A percentile compares a stretch with the other conserved stretches of the same genome.
Evolutionary conservation across 2,329 filamentous ascomycete genomes (phyloP).

Genomic region (Alternaria triticimaculans): DNA sequence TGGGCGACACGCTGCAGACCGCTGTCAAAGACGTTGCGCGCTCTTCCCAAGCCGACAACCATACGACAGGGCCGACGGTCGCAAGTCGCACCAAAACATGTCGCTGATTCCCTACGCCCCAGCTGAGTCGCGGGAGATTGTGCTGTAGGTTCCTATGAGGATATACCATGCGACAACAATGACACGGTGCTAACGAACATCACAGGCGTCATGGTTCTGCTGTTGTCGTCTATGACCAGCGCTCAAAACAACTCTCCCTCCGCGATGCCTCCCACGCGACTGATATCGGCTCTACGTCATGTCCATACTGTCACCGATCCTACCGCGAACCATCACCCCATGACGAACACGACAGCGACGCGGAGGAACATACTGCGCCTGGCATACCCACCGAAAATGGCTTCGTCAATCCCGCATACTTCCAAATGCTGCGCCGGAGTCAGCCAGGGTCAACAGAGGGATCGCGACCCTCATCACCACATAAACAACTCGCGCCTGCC

Average conservation of each 20-base stretch:
- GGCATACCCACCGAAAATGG: constrained; percentile 58
- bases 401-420: constrained; percentile 92
- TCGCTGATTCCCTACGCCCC: constrained; percentile 80
- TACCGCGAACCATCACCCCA: constrained; percentile 56
- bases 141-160: constrained; percentile 67
- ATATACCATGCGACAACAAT: not conserved
- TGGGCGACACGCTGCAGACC: not conserved
- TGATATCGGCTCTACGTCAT: constrained; percentile 69
- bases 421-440: constrained; percentile 82
- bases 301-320: constrained; percentile 88
- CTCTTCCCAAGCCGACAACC: constrained; percentile 3
- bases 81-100: constrained; percentile 53
- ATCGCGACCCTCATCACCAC: constrained; percentile 57
- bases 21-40: constrained; percentile 6
- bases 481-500: constrained; percentile 52
- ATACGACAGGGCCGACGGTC: constrained; percentile 18
- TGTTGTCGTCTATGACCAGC: constrained; percentile 87
- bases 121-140: constrained; percentile 76
- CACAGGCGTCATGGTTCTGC: constrained; percentile 87
- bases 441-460: constrained; percentile 58
- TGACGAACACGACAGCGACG: constrained; percentile 39
- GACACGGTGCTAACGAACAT: constrained; percentile 18
- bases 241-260: constrained; percentile 84
- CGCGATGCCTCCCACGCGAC: constrained; percentile 64
- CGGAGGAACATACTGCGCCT: constrained; percentile 41